Evolutionary conservation across 257 asterid species (phyloP), one percentile per base, ranked within the genome.

Genomic region (Nyctanthes arbortristis): DNA sequence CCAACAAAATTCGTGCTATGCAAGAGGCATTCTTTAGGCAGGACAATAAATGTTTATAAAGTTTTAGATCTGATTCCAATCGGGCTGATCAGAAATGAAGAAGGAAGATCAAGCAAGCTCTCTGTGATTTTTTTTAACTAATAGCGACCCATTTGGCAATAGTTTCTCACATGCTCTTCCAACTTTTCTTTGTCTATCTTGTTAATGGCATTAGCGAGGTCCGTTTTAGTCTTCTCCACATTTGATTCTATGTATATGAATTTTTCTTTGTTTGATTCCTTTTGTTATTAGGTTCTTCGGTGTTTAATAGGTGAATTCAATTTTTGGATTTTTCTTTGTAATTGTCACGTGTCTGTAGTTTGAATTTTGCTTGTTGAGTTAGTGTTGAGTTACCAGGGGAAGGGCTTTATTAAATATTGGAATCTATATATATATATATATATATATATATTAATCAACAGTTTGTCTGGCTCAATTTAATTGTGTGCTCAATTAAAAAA

Each of bases 121-220:
- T 68, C 81, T 93, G 24, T 87, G 97, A 73, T 85, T 93, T 56
- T 87, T 97, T 20, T 67, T 93, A 45, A 77, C 90, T 10, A 85
- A 80, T 29, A 79, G 87, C 43, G n/a, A n/a, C 87, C 98, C 54
- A 84, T 66, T 71, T 93, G 96, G 97, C 91, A 90, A 34, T 96
- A 88, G 80, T 93, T 93, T 77, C 72, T 93, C 49, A 85, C 90
- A 33, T 93, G 96, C 64, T 87, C 97, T 16, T 84, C 97, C 58
- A 97, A 93, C 0, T 93, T 88, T 93, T 93, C 84, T 93, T 88
- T 70, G 98, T 97, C 43, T 93, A 90, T 57, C 97, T 93, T 22
- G 93, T 93, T 72, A 93, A 93, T 82, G 98, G 97, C 55, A 65
- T 90, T 55, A 90, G 98, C 16, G 98, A 93, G 97, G 98, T 90